phyloP scores from a whole-genome alignment of 805 yeast species.

The Maudiozyma saulgeensis region DNA sequence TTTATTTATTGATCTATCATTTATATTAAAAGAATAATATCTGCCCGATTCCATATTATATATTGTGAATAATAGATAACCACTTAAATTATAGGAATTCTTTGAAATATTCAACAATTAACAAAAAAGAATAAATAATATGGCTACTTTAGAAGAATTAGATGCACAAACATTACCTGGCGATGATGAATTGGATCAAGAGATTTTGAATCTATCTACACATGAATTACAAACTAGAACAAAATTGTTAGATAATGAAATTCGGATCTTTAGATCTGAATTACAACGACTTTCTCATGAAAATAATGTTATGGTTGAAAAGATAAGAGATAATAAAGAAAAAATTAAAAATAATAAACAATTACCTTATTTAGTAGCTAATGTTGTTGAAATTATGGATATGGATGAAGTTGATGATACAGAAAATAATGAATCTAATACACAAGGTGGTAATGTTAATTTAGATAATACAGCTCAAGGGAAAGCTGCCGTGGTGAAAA shows the following conservation, averaged over 20 bases:
- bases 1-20: too few species aligned
- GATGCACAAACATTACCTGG: constrained; percentile 41
- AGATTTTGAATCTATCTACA: constrained; percentile 67
- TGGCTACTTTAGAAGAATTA: constrained; percentile 82
- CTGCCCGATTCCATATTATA: too few species aligned
- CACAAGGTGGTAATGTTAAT: constrained; percentile 93
- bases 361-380: constrained; percentile 91
- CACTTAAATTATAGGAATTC: too few species aligned
- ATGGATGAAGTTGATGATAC: constrained; percentile 78
- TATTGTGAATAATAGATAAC: too few species aligned
- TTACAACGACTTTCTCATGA: constrained; percentile 85
- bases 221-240: constrained; percentile 79
- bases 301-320: constrained; percentile 82
- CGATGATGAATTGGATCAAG: constrained; percentile 64
- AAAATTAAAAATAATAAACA: constrained; percentile 93
- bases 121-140: constrained; percentile 15
- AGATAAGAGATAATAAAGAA: constrained; percentile 91
- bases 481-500: constrained; percentile 95
- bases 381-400: constrained; percentile 88
- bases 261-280: constrained; percentile 89
- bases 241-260: constrained; percentile 84
- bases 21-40: too few species aligned
- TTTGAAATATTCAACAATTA: neutral
- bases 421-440: constrained; percentile 38
- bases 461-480: constrained; percentile 85